Base-by-base conservation (phyloP, 2,329 filamentous ascomycete species). In the Stagonosporopsis vannaccii region DNA sequence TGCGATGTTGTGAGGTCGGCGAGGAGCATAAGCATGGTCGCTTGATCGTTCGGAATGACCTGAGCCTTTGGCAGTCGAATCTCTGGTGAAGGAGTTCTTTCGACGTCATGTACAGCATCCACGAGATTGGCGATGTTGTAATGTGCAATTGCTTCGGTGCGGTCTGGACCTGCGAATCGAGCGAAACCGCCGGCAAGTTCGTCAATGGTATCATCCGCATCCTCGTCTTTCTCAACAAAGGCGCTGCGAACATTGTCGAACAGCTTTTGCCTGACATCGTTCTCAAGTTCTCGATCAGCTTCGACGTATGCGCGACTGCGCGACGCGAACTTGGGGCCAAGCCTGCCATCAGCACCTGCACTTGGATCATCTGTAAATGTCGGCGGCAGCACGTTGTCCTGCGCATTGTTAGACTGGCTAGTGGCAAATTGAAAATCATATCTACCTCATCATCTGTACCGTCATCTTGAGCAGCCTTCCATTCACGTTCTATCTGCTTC, bases 391-490 rank as follows among this genome's bases (percentile, higher is more conserved):
- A 76, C 56, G 49, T 74, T 71, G 51, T 77, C 70, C 69, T 72
- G 36, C 9, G 23, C 5, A 40, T 36, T 8, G 30, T 63, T 33
- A 60, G 56, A 39, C 32, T 12, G 32, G 6, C 45, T 20, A 36
- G 22, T 32, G 23, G 11, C 7, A 17, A 3, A 23, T 19, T 8
- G 5, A 6, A 8, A 23, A 12, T 20, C 12, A 37, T 46, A 5
- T 62, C 42, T 62, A 77, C 75, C 63, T 79, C 77, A 55, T 79
- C 77, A 36, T 79, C 76, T 32, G 77, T 79, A 12, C 68, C 76
- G 35, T 75, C 68, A 26, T 72, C 70, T 15, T 77, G 68, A 15
- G 73, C 62, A 4, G 59, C 63, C 22, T 75, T 73, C 53, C 65
- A 67, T 37, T 75, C 70, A 6, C 77, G 61, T 56, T 75, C 69